Conservation (phyloP, 1,284 basidiomycete genomes). For the Irpex lacteus region DNA sequence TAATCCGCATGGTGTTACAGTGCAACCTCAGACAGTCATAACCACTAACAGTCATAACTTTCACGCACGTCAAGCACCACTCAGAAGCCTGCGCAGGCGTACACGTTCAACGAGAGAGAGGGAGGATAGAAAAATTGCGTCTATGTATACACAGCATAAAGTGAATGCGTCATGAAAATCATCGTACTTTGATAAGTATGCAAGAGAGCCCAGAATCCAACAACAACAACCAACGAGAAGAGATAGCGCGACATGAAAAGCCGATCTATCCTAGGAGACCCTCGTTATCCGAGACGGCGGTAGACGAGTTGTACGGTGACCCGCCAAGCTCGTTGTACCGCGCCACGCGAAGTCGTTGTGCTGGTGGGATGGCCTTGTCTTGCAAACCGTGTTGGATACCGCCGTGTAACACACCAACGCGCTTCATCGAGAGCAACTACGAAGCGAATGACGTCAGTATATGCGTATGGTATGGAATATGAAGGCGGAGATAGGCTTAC, state of each 20-base stretch:
- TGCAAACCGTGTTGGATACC: conserved; percentile 65
- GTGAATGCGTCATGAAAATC: not conserved
- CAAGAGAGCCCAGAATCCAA: not conserved
- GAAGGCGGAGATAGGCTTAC: conserved; percentile 36
- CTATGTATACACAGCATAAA: not conserved
- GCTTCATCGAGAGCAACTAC: conserved; percentile 82
- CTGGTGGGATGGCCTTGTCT: conserved; percentile 64
- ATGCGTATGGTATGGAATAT: conserved; percentile 10
- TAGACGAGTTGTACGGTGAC: conserved; percentile 41
- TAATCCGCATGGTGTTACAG: too few relatives aligned
- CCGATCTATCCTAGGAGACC: conserved; percentile 30
- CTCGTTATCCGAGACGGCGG: conserved; percentile 36
- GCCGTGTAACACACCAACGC: conserved; percentile 83
- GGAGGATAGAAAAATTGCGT: not conserved
- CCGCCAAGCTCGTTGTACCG: conserved; percentile 56
- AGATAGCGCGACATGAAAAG: not conserved
- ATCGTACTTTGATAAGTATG: not conserved
- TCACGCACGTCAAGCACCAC: too few relatives aligned
- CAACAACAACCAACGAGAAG: conserved; percentile 4
- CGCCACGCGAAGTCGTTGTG: conserved; percentile 67
- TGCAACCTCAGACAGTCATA: too few relatives aligned
- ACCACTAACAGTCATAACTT: too few relatives aligned
- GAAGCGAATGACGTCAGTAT: conserved; percentile 12
- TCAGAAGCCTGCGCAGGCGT: too few relatives aligned
- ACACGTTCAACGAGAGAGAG: not conserved